These are phyloP conservation scores for Penicillium sp. DNA, from an alignment of 2,329 filamentous ascomycete genomes.

Conservation along the genomic window DNA sequence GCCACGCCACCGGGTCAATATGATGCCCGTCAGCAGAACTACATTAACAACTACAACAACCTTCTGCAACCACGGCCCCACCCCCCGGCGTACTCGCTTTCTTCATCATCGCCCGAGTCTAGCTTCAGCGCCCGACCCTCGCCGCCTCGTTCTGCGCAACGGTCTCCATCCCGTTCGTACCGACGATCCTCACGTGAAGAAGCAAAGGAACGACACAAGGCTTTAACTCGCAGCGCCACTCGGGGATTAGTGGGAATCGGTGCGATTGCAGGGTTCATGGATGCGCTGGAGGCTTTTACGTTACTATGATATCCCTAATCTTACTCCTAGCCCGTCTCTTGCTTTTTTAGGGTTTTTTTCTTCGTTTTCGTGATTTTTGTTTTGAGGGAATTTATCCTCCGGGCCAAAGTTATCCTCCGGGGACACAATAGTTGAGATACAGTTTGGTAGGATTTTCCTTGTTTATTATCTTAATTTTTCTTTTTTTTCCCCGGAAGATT, in stretches of 20 bases:
- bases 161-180: slow-evolving; percentile 21
- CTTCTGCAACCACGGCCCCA: slow-evolving; percentile 22
- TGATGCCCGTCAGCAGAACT: slow-evolving; percentile 17
- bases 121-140: slow-evolving; percentile 19
- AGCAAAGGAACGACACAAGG: slow-evolving; percentile 31
- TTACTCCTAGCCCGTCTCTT: background rate
- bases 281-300: slow-evolving; percentile 44
- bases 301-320: slow-evolving; percentile 16
- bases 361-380: background rate
- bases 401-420: slow-evolving; percentile 2
- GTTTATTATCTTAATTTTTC: background rate
- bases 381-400: background rate
- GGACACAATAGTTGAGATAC: background rate
- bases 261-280: slow-evolving; percentile 45
- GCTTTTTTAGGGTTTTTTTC: background rate
- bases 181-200: slow-evolving; percentile 27
- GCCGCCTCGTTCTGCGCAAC: slow-evolving; percentile 23
- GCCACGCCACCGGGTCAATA: slow-evolving; percentile 23
- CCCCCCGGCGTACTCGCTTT: slow-evolving; percentile 23
- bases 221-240: slow-evolving; percentile 39
- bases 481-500: background rate
- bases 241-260: slow-evolving; percentile 42
- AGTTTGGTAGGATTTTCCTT: background rate
- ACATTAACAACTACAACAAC: slow-evolving; percentile 4
- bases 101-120: slow-evolving; percentile 26